Percentiles rank a stretch among this genome's conserved stretches.
Conservation (phyloP, 2,329 filamentous ascomycete genomes). For the Pestalotiopsis sp. region DNA sequence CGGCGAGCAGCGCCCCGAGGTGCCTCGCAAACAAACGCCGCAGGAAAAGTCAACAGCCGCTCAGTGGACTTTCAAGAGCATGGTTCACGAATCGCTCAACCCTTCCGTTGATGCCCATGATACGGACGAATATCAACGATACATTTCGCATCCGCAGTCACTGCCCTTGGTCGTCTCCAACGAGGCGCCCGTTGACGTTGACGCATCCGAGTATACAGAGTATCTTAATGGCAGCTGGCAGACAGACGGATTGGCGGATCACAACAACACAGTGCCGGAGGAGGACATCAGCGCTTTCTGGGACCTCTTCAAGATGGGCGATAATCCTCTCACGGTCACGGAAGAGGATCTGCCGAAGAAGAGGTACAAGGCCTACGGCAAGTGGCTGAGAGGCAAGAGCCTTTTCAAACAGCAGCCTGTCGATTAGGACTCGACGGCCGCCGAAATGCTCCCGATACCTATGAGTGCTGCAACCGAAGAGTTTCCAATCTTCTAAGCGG, state of each 20-base stretch:
- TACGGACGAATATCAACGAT: constrained; percentile 83
- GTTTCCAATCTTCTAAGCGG: background rate
- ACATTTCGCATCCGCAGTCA: constrained; percentile 86
- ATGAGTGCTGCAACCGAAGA: constrained; percentile 24
- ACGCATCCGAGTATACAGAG: constrained; percentile 71
- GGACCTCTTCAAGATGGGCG: constrained; percentile 75
- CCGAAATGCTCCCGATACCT: constrained; percentile 17
- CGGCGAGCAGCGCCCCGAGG: constrained; percentile 10
- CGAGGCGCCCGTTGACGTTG: constrained; percentile 62
- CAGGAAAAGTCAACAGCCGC: constrained; percentile 80
- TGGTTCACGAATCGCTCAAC: constrained; percentile 83
- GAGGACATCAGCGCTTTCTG: constrained; percentile 74
- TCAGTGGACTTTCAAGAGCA: constrained; percentile 86
- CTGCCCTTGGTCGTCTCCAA: constrained; percentile 80
- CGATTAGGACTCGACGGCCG: constrained; percentile 43
- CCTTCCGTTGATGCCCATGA: constrained; percentile 79
- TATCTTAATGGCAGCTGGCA: constrained; percentile 75
- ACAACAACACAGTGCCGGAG: constrained; percentile 43
- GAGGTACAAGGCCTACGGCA: constrained; percentile 92
- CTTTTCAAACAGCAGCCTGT: constrained; percentile 88
- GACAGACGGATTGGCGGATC: constrained; percentile 56
- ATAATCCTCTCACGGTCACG: constrained; percentile 85
- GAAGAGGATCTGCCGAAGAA: constrained; percentile 90
- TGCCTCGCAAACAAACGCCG: constrained; percentile 56
- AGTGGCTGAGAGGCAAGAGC: constrained; percentile 94